phyloP scores from a whole-genome alignment of 2,329 filamentous ascomycete genomes.

The Pseudogymnoascus pannorum region DNA sequence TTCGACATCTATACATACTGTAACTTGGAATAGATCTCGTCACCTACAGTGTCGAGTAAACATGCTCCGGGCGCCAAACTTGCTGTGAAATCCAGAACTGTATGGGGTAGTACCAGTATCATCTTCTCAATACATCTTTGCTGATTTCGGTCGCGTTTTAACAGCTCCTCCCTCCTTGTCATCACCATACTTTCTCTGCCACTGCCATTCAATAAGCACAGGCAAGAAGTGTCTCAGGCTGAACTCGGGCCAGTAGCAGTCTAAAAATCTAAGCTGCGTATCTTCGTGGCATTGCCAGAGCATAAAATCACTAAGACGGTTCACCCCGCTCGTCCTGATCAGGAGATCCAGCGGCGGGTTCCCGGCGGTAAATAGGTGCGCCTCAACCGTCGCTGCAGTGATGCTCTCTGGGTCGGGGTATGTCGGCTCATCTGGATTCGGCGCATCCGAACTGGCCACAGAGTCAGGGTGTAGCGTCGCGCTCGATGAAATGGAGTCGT shows the following conservation, averaged over 20 bases:
- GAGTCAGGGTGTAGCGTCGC: slow-evolving; percentile 39
- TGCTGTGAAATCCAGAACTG: slow-evolving; percentile 4
- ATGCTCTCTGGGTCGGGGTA: slow-evolving; percentile 81
- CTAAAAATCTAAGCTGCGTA: slow-evolving; percentile 85
- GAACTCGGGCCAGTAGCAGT: slow-evolving; percentile 94
- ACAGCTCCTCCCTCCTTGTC: slow-evolving; percentile 18
- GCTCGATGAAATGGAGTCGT: slow-evolving; percentile 51
- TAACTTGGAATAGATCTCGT: background rate
- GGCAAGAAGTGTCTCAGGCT: slow-evolving; percentile 90
- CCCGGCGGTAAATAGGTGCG: slow-evolving; percentile 80
- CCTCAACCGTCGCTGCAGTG: slow-evolving; percentile 70
- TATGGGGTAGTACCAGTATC: background rate
- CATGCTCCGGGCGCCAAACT: slow-evolving; percentile 1
- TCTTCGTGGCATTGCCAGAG: slow-evolving; percentile 95
- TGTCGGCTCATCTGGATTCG: slow-evolving; percentile 30
- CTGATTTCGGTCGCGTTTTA: slow-evolving; percentile 5
- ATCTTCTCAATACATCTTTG: slow-evolving; percentile 3
- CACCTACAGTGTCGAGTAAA: slow-evolving; percentile 2
- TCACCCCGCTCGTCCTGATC: slow-evolving; percentile 85
- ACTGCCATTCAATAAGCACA: slow-evolving; percentile 85
- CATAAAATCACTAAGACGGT: slow-evolving; percentile 94
- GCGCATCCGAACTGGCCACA: slow-evolving; percentile 17
- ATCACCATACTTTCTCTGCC: slow-evolving; percentile 38
- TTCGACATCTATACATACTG: background rate
- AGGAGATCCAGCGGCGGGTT: slow-evolving; percentile 86